These are phyloP conservation scores for Tilletia caries DNA, from an alignment of 1,284 basidiomycete genomes.

Conservation along the genomic window DNA sequence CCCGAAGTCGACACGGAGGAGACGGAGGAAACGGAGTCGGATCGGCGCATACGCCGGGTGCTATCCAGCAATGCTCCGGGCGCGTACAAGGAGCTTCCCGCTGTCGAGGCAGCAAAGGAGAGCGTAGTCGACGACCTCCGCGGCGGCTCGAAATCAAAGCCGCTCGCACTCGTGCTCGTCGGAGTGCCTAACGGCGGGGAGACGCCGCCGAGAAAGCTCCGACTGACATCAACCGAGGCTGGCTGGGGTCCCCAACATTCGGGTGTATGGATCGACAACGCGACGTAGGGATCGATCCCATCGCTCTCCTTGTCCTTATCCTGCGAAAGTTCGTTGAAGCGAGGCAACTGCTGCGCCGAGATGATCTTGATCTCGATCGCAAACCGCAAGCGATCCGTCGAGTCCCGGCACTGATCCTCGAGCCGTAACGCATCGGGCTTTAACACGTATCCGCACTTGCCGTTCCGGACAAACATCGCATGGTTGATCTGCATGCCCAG, in stretches of 20 bases:
- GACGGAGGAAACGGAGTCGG: background rate
- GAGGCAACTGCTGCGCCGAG: conserved; percentile 87
- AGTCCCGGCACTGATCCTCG: conserved; percentile 52
- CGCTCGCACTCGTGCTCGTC: background rate
- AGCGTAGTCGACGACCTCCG: background rate
- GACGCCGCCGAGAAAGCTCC: background rate
- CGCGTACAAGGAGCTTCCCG: conserved; percentile 7
- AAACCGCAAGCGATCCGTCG: conserved; percentile 28
- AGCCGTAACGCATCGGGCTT: conserved; percentile 77
- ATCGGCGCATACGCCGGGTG: background rate
- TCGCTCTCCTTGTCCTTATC: conserved; percentile 38
- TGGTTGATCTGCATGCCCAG: conserved; percentile 75
- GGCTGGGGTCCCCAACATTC: conserved; percentile 34
- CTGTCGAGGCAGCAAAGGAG: conserved; percentile 14
- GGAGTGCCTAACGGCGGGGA: conserved; percentile 2
- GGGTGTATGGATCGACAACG: conserved; percentile 34
- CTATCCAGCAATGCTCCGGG: background rate
- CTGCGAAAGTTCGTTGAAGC: conserved; percentile 25
- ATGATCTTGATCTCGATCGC: conserved; percentile 60
- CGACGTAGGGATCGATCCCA: conserved; percentile 40
- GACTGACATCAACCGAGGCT: conserved; percentile 17
- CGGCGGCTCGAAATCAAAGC: conserved; percentile 4
- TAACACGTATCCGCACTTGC: conserved; percentile 79
- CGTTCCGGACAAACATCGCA: conserved; percentile 88
- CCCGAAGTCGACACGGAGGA: background rate